phyloP scores from a whole-genome alignment of 352 stramenopile species.

The Thraustochytrium sp. region DNA sequence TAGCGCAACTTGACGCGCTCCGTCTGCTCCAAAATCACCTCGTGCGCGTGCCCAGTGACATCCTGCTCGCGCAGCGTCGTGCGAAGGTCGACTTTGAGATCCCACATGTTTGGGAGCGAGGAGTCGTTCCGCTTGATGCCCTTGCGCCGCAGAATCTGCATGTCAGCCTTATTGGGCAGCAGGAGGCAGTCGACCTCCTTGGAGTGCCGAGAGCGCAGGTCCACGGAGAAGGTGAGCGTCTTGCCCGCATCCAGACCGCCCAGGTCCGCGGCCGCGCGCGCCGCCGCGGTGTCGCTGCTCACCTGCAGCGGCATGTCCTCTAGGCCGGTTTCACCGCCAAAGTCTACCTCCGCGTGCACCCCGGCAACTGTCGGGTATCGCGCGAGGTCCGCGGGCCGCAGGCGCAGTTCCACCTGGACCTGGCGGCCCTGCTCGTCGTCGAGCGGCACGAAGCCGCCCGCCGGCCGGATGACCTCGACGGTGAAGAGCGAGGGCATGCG shows the following conservation, averaged over 20 bases:
- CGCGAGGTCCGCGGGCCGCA: background rate
- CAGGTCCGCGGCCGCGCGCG: background rate
- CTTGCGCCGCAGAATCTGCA: background rate
- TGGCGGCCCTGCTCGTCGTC: background rate
- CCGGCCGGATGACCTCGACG: background rate
- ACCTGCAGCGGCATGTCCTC: background rate
- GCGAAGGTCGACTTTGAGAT: background rate
- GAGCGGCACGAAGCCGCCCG: background rate
- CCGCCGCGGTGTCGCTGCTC: too few relatives aligned
- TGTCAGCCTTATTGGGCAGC: background rate
- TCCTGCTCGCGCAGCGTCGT: background rate
- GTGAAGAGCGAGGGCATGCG: background rate
- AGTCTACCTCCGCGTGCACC: background rate
- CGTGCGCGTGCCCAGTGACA: background rate
- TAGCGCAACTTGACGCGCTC: background rate
- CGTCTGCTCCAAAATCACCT: background rate
- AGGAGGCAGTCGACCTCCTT: background rate
- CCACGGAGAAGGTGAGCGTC: background rate
- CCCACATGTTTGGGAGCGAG: background rate
- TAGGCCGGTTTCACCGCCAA: background rate
- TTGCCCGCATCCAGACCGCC: background rate
- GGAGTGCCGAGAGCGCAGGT: background rate
- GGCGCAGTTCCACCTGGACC: background rate
- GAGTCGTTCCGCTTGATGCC: background rate
- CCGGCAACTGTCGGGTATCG: background rate